These are phyloP conservation scores for Melanopsichium pennsylvanicum DNA, from an alignment of 1,284 basidiomycete genomes.

Conservation along the genomic window DNA sequence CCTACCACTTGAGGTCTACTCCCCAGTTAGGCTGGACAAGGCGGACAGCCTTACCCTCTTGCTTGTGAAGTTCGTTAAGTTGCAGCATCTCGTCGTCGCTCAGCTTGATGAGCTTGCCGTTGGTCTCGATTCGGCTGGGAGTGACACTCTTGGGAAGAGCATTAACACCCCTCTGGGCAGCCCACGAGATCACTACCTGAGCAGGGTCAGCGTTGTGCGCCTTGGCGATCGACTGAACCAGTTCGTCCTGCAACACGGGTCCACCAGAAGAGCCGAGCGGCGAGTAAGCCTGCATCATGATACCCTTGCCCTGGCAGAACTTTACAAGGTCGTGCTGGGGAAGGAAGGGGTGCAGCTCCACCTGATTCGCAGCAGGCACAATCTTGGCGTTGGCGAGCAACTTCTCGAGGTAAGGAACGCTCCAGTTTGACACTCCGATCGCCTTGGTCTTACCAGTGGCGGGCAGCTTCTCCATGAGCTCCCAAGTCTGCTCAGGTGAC, in stretches of 20 bases:
- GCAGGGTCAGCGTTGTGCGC: slow-evolving; percentile 42
- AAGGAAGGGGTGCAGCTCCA: slow-evolving; percentile 54
- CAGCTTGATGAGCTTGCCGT: slow-evolving; percentile 43
- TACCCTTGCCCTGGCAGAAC: slow-evolving; percentile 68
- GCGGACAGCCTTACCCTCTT: slow-evolving; percentile 44
- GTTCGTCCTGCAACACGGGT: slow-evolving; percentile 39
- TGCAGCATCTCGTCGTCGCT: slow-evolving; percentile 48
- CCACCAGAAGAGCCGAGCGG: slow-evolving; percentile 51
- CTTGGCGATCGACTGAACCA: slow-evolving; percentile 48
- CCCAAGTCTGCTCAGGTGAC: slow-evolving; percentile 79
- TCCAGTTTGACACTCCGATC: slow-evolving; percentile 72
- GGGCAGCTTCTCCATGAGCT: slow-evolving; percentile 78
- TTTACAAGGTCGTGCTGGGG: slow-evolving; percentile 83
- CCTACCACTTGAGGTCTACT: slow-evolving; percentile 37
- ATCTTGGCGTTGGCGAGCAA: slow-evolving; percentile 72
- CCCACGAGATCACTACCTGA: slow-evolving; percentile 54
- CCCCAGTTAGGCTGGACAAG: slow-evolving; percentile 52
- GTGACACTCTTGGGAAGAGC: slow-evolving; percentile 55
- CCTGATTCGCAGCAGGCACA: slow-evolving; percentile 76
- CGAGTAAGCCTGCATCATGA: slow-evolving; percentile 48
- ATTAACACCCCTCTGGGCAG: slow-evolving; percentile 44
- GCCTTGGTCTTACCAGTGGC: slow-evolving; percentile 78
- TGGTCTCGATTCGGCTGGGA: slow-evolving; percentile 52
- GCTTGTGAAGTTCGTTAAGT: slow-evolving; percentile 51
- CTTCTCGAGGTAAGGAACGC: slow-evolving; percentile 51